Percentiles rank a stretch among this genome's conserved stretches.
phyloP scores from a whole-genome alignment of 257 asterid species.

The Solanum pinnatisectum region DNA sequence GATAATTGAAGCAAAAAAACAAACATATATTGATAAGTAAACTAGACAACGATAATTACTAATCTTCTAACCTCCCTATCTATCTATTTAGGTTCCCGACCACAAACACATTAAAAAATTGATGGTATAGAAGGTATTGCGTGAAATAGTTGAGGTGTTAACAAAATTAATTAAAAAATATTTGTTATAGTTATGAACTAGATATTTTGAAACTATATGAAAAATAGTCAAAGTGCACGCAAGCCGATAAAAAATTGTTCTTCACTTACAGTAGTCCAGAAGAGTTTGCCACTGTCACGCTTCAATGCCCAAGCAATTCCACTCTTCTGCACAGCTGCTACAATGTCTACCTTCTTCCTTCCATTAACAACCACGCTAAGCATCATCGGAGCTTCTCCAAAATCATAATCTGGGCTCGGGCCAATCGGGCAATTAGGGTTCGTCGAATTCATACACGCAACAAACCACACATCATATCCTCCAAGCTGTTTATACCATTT shows the following conservation, averaged over 20 bases:
- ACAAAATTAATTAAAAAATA: background rate
- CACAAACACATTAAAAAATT: too few relatives aligned
- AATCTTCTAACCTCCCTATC: background rate
- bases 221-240: background rate
- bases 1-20: too few relatives aligned
- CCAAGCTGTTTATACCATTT: constrained; percentile 44
- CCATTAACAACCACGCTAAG: constrained; percentile 10
- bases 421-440: constrained; percentile 42
- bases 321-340: constrained; percentile 44
- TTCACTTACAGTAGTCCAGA: constrained; percentile 34
- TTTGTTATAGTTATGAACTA: too few relatives aligned
- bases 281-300: constrained; percentile 24
- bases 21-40: too few relatives aligned
- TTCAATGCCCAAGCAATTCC: constrained; percentile 46
- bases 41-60: too few relatives aligned
- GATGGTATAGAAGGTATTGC: background rate
- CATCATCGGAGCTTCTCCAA: constrained; percentile 54
- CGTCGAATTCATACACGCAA: constrained; percentile 18
- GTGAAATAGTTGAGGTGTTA: background rate
- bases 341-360: constrained; percentile 10
- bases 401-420: constrained; percentile 42
- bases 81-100: background rate
- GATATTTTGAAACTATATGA: too few relatives aligned
- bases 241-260: background rate
- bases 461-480: constrained; percentile 47